Percentiles rank a stretch among this genome's conserved stretches.
phyloP scores from a whole-genome alignment of 345 rosid species.

The Angophora floribunda region DNA sequence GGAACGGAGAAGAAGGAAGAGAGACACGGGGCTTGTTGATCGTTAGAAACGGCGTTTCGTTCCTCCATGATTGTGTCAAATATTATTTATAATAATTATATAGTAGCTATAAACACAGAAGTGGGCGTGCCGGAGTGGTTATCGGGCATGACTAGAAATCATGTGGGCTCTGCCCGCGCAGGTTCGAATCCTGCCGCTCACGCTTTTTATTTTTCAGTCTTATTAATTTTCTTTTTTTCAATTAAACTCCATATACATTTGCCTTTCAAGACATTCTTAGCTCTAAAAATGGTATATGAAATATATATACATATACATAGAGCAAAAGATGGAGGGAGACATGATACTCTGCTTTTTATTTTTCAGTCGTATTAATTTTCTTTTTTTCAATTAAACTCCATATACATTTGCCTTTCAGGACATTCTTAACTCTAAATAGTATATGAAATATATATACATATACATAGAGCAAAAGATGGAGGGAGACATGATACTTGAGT shows the following conservation, averaged over 20 bases:
- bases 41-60: no score
- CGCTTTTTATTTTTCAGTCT: background rate
- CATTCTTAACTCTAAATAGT: background rate
- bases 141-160: constrained; percentile 98
- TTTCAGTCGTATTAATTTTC: rapidly evolving
- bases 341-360: background rate
- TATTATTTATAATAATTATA: no score
- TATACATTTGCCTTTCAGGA: background rate
- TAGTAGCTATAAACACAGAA: no score
- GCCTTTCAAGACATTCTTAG: background rate
- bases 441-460: no score
- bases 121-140: constrained; percentile 98
- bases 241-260: background rate
- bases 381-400: background rate
- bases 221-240: background rate
- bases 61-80: no score
- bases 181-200: constrained; percentile 82
- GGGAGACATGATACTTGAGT: no score
- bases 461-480: background rate
- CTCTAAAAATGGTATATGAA: background rate
- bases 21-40: rapidly evolving
- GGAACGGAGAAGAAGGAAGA: background rate
- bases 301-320: no score
- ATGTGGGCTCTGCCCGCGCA: constrained; percentile 95
- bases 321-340: background rate